Conservation (phyloP, 306 rosid genomes). For the Chamaecrista fasciculata region DNA sequence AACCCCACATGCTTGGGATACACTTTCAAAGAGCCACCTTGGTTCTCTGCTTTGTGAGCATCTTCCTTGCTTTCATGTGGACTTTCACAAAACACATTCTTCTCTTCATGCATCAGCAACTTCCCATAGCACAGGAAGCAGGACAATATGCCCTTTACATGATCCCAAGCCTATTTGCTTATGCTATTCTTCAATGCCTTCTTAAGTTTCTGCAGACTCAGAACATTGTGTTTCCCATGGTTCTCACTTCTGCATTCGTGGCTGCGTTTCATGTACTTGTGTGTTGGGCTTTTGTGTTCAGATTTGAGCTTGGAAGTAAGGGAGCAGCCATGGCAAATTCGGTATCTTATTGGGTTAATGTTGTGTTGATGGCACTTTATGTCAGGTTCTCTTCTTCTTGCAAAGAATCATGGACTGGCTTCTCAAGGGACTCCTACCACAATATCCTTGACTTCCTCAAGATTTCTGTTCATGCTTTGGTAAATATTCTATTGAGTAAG, state of each 20-base stretch:
- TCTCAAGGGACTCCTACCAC: slow-evolving; percentile 45
- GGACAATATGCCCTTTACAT: slow-evolving; percentile 49
- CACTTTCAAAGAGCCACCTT: slow-evolving; percentile 61
- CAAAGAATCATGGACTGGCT: slow-evolving; percentile 56
- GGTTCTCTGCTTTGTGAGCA: slow-evolving; percentile 42
- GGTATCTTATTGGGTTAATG: slow-evolving; percentile 58
- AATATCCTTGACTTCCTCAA: slow-evolving; percentile 42
- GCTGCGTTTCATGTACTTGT: slow-evolving; percentile 43
- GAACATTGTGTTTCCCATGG: slow-evolving; percentile 62
- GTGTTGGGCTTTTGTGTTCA: slow-evolving; percentile 58
- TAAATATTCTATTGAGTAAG: slow-evolving; percentile 4
- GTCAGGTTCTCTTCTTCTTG: slow-evolving; percentile 61
- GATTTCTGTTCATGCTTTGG: slow-evolving; percentile 77
- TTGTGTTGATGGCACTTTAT: slow-evolving; percentile 41
- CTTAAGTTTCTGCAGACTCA: slow-evolving; percentile 63
- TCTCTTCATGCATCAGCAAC: slow-evolving; percentile 39
- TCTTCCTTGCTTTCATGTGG: slow-evolving; percentile 49
- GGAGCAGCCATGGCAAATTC: slow-evolving; percentile 65
- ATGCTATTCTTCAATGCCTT: slow-evolving; percentile 58
- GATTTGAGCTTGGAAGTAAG: slow-evolving; percentile 47
- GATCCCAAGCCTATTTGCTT: slow-evolving; percentile 63
- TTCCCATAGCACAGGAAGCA: slow-evolving; percentile 45
- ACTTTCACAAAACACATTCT: slow-evolving; percentile 41
- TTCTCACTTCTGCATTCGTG: slow-evolving; percentile 42
- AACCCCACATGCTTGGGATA: slow-evolving; percentile 55